Conservation (phyloP, 2,329 filamentous ascomycete genomes). For the Curvularia sp. region DNA sequence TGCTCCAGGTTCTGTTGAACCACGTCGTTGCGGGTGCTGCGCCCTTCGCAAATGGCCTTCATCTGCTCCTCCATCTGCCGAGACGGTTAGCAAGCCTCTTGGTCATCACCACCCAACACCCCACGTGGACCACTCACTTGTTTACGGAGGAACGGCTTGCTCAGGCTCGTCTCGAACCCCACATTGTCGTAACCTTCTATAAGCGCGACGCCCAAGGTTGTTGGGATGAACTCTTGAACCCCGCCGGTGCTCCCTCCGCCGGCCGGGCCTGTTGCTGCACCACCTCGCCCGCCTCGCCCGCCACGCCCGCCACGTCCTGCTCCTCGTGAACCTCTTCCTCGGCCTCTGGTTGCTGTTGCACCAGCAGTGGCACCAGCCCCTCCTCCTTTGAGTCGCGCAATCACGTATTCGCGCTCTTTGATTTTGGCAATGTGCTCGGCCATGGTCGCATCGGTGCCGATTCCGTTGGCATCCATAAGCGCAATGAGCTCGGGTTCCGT, state of each 20-base stretch:
- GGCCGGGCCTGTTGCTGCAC: conserved; percentile 49
- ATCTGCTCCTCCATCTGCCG: conserved; percentile 87
- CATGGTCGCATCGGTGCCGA: conserved; percentile 98
- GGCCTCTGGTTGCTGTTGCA: conserved; percentile 51
- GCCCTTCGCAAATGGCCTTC: conserved; percentile 94
- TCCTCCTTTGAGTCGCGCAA: conserved; percentile 63
- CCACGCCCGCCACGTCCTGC: conserved; percentile 54
- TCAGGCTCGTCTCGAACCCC: conserved; percentile 88
- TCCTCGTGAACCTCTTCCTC: conserved; percentile 44
- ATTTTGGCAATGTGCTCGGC: conserved; percentile 98
- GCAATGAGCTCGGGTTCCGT: conserved; percentile 95
- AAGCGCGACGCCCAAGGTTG: conserved; percentile 85
- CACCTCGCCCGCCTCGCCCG: conserved; percentile 51
- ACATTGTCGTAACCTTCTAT: conserved; percentile 95
- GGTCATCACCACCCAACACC: conserved; percentile 10
- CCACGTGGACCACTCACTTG: conserved; percentile 59
- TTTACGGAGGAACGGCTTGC: conserved; percentile 94
- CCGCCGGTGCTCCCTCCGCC: conserved; percentile 54
- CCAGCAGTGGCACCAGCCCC: conserved; percentile 44
- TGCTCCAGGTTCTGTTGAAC: conserved; percentile 83
- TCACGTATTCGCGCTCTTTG: conserved; percentile 85
- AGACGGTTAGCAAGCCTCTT: conserved; percentile 19
- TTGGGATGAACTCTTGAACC: conserved; percentile 90
- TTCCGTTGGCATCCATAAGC: conserved; percentile 98
- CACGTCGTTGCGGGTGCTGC: conserved; percentile 74